A percentile compares a stretch with the other conserved stretches of the same genome.
Conservation (phyloP, 768 basidiomycete genomes). For the Boletus sensibilis region DNA sequence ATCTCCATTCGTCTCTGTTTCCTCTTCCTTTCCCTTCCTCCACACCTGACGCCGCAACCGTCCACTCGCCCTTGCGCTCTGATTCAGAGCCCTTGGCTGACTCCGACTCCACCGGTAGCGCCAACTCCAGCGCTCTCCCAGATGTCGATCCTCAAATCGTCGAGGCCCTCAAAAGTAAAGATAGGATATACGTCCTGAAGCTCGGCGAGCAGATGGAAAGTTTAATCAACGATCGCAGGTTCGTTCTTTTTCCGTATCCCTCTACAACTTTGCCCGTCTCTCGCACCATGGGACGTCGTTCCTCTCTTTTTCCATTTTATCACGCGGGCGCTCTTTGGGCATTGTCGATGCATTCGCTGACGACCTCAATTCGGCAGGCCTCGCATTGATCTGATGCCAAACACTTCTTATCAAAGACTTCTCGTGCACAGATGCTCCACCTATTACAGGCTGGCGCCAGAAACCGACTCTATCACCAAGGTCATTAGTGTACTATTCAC, state of each 20-base stretch:
- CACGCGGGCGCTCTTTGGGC: neutral
- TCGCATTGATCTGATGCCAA: constrained; percentile 64
- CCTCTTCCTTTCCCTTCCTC: constrained; percentile 14
- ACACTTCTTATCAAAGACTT: constrained; percentile 80
- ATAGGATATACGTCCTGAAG: constrained; percentile 83
- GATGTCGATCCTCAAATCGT: constrained; percentile 79
- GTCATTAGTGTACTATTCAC: constrained; percentile 56
- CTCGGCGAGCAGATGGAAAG: constrained; percentile 85
- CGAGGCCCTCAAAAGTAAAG: constrained; percentile 85
- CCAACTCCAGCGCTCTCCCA: constrained; percentile 21
- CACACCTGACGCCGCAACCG: constrained; percentile 8
- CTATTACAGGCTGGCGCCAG: constrained; percentile 74
- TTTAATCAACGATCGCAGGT: constrained; percentile 75
- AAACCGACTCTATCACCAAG: constrained; percentile 64
- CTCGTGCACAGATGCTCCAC: constrained; percentile 84
- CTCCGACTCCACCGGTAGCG: constrained; percentile 26
- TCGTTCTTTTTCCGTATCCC: constrained; percentile 27
- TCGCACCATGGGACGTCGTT: constrained; percentile 6
- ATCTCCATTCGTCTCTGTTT: constrained; percentile 10
- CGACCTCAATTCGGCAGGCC: constrained; percentile 39
- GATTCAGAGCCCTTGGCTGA: constrained; percentile 31
- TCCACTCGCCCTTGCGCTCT: constrained; percentile 20
- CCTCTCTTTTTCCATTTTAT: neutral
- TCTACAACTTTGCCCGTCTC: constrained; percentile 1
- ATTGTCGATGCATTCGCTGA: constrained; percentile 21